Evolutionary conservation across 1,139 yeast genomes (phyloP), one percentile per base, ranked within the genome.

Genomic region (Blastobotrys persicus): DNA sequence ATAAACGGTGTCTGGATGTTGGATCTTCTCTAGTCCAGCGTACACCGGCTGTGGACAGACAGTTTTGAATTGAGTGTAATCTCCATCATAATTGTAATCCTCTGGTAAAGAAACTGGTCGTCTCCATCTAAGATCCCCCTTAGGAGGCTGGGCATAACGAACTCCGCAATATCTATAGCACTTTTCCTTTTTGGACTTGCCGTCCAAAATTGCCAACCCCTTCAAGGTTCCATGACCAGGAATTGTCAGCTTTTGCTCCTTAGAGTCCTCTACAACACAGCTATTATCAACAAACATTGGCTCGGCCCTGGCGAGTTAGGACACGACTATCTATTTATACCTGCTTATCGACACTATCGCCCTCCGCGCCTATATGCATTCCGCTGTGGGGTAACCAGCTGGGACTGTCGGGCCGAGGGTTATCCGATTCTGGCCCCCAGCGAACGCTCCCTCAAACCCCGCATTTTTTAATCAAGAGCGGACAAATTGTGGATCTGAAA

Each of bases 11-110:
- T 43, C 39, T 7, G 14, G 11, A 13, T 37, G 11, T 23, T 37
- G 41, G 14, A 37, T 19, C 41, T 37, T 37, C n/a, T 37, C 41
- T 23, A 37, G 19, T 4, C 41, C 41, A 7, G 41, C 28, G 37
- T 49, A 51, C 18, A 45, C 31, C 1, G 73, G 72, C 48, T 70
- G 72, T 19, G 75, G 72, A 53, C 74, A 70, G 39, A 65, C 62
- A 18, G 58, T 37, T 2, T 68, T 66, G 44, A 65, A 59, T 28
- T 60, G 56, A 11, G 62, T 59, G 50, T 72, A 71, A 31, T 67
- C 65, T 0, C 71, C 71, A 3, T 71, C 59, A 53, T 71, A 71
- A 49, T 70, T 70, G 46, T 58, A 68, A 39, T 63, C 62, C 4
- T 57, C 60, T 0, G 71, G 64, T 2, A 71, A 42, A 1, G 60